These are phyloP conservation scores for Purpureocillium takamizusanense DNA, from an alignment of 2,329 filamentous ascomycete species.

Conservation along the genomic window DNA sequence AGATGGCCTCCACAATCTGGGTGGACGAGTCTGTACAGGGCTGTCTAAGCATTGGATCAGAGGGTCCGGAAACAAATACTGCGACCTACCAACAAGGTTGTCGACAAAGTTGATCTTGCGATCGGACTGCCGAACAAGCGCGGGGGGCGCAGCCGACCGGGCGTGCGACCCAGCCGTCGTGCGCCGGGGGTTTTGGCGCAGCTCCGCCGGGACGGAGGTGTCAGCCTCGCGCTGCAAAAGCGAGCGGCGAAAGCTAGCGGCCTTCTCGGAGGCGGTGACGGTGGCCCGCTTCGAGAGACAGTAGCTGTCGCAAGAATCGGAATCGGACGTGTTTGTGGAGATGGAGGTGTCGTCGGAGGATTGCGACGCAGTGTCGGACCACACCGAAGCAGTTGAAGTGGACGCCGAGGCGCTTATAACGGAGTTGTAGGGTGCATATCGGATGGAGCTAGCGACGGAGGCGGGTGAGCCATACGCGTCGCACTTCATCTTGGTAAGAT, in stretches of 20 bases:
- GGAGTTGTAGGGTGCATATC: constrained; percentile 55
- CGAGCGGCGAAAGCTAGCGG: constrained; percentile 13
- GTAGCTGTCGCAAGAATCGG: constrained; percentile 36
- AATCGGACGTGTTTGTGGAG: constrained; percentile 52
- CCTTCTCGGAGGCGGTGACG: constrained; percentile 11
- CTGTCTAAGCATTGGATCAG: constrained; percentile 21
- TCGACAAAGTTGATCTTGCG: constrained; percentile 94
- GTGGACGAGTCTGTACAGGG: constrained; percentile 75
- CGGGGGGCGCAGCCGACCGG: constrained; percentile 56
- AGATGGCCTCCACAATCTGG: constrained; percentile 94
- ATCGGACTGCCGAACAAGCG: constrained; percentile 77
- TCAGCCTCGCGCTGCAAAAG: constrained; percentile 22
- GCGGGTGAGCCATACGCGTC: constrained; percentile 43
- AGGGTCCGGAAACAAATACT: constrained; percentile 9
- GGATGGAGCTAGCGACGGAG: constrained; percentile 34
- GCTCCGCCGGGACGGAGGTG: constrained; percentile 43
- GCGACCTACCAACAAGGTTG: constrained; percentile 87
- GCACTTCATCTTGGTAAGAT: constrained; percentile 48
- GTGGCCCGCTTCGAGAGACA: constrained; percentile 20
- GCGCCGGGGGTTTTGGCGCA: constrained; percentile 56
- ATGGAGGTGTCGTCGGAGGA: constrained; percentile 59
- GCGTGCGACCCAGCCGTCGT: constrained; percentile 44
- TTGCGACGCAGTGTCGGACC: constrained; percentile 65
- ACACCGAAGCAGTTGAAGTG: constrained; percentile 67
- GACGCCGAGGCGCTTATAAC: constrained; percentile 68